These are phyloP conservation scores for Myrmaecium sp. DNA, from an alignment of 2,329 filamentous ascomycete genomes.

Conservation along the genomic window DNA sequence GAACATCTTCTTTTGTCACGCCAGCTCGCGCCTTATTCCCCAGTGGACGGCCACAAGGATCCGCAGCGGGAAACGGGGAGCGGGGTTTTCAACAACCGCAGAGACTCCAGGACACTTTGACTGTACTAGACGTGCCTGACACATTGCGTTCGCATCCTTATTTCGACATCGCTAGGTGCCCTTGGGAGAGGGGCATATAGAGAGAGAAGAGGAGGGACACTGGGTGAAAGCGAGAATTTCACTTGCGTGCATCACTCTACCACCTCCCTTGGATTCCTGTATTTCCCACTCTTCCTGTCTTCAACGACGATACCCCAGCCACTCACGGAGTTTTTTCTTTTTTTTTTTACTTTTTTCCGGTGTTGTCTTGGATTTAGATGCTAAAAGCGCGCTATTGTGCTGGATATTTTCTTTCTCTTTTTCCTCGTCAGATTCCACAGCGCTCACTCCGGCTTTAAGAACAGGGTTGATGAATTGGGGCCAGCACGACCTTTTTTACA, in stretches of 20 bases:
- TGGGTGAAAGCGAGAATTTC: neutral
- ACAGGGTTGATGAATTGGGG: too few relatives aligned
- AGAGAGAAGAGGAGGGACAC: constrained; percentile 1
- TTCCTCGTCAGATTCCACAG: too few relatives aligned
- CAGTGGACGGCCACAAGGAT: neutral
- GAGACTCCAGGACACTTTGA: too few relatives aligned
- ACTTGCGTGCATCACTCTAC: too few relatives aligned
- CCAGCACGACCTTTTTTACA: too few relatives aligned
- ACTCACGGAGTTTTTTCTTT: neutral
- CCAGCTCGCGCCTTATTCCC: neutral
- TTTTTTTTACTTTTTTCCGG: too few relatives aligned
- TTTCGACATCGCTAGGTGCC: neutral
- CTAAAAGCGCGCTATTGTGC: too few relatives aligned
- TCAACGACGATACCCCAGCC: constrained; percentile 6
- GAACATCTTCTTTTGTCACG: neutral
- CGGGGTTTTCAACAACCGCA: constrained; percentile 4
- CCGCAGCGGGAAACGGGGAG: neutral
- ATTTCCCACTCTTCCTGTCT: constrained; percentile 1
- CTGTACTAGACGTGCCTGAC: neutral
- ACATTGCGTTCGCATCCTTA: neutral
- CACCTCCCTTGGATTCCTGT: too few relatives aligned
- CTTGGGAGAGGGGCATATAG: neutral
- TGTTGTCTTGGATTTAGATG: too few relatives aligned
- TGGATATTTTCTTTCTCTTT: too few relatives aligned
- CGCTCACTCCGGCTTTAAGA: too few relatives aligned